Evolutionary conservation across 805 yeast species (phyloP), one percentile per base, ranked within the genome.

Genomic region (Ogataea methanolica): DNA sequence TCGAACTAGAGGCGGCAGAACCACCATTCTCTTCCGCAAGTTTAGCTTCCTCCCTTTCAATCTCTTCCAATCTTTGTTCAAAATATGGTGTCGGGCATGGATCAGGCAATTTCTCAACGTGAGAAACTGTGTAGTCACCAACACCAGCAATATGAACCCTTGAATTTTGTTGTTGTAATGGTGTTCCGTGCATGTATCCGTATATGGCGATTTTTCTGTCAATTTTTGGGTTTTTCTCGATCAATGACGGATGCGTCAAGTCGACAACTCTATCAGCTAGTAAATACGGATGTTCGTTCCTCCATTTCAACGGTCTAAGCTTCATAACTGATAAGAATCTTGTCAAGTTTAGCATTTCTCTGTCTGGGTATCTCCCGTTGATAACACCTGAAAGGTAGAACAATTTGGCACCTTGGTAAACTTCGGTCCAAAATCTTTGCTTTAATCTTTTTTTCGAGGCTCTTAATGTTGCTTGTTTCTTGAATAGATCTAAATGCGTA

Each of bases 221-320:
- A 56, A 83, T 75, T 62, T 91, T 91, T 26, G 85, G 82, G 60
- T 94, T 83, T 49, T 80, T 75, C 53, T 85, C 91, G 34, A 95
- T 80, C 39, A 73, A 66, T 42, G 87, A 79, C 0, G 99, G 99
- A 67, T 91, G 97, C 3, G 99, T 95, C 53, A 95, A 72, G 67
- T 94, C 99, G 9, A 94, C 54, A 39, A 92, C 74, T 64, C 99
- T 79, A 64, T 94, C 99, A 15, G 92, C 90, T 50, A 94, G 72
- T 57, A 94, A 66, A 63, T 94, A 94, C 5, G 98, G 96, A 71
- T 94, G 99, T 71, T 94, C 98, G 65, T 92, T 94, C 72, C 99
- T 82, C 99, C 99, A 94, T 66, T 94, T 94, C 58, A 95, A 74
- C n/a, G 99, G 99, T 62, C 99, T 80, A 69, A 95, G 95, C 66